Evolutionary conservation across 208 protist species (phyloP), one percentile per base, ranked within the genome.

Genomic region (Trypanosoma conorhini): DNA sequence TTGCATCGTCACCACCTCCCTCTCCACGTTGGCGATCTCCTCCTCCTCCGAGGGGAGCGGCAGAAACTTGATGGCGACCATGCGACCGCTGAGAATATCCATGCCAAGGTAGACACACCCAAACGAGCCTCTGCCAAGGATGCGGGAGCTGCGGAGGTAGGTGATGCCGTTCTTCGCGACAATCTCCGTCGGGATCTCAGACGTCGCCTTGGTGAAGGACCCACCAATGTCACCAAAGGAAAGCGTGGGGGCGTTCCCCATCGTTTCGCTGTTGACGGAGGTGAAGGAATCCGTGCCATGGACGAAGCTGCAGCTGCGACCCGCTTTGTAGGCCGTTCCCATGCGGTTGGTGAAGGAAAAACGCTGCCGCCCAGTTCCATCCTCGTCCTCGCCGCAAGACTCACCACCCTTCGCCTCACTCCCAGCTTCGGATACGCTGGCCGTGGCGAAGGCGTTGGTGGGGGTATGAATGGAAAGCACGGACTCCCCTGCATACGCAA

Each of bases 111-210:
- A 95, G 12, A 96, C 92, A 46, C 68, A 84, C 63, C 92, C 92
- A 72, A 92, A 96, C 19, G 87, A 91, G 28, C 92, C 92, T n/a
- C 77, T 89, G 15, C 92, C 92, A 52, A 96, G 88, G n/a, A 94
- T 67, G 30, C 84, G 85, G 10, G 76, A 82, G 62, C 89, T 95
- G 60, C 86, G 85, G 50, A 87, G 52, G 77, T 94, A 94, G 55
- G 63, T 78, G 24, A 81, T 89, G 24, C 88, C 87, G 67, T 91
- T 94, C 67, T 87, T 89, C n/a, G 84, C 88, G 38, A 83, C 62
- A 46, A 97, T 86, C 64, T 85, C 77, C 15, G 50, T 61, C 3
- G 90, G 87, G 54, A 87, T 57, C 40, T 75, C 77, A 42, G 51
- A 67, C 21, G 72, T 10, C 5, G 33, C 35, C 38, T 26, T 67